phyloP scores from a whole-genome alignment of 148 eudicot genomes.

The Spergularia bocconei region DNA sequence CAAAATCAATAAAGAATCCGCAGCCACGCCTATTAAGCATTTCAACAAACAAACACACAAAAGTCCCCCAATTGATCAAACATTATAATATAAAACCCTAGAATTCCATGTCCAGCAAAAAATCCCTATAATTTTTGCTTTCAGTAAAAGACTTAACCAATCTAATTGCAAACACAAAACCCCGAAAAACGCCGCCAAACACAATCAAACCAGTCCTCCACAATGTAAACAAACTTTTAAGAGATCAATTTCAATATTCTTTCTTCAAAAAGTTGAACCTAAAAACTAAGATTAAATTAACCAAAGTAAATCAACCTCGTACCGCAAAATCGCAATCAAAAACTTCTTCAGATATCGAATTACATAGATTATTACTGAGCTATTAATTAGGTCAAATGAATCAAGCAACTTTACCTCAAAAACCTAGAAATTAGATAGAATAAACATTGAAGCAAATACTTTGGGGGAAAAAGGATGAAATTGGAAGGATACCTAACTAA shows the following conservation, averaged over 20 bases:
- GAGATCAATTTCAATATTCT: not conserved
- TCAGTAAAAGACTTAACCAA: not conserved
- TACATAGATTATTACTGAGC: not conserved
- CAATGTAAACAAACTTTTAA: not conserved
- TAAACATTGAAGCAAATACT: not conserved
- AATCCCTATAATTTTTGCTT: not conserved
- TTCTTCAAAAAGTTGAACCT: not conserved
- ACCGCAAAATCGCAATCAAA: not conserved
- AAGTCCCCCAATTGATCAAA: not conserved
- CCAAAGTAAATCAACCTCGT: not conserved
- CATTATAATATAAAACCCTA: not conserved
- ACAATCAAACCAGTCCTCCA: too few relatives aligned
- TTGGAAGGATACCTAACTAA: conserved; percentile 10
- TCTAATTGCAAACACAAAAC: not conserved
- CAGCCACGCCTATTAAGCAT: not conserved
- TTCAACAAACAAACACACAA: too few relatives aligned
- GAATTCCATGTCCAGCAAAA: not conserved
- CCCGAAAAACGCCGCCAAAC: not conserved
- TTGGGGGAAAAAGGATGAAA: not conserved
- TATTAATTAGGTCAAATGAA: not conserved
- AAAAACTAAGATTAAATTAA: not conserved
- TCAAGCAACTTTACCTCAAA: not conserved
- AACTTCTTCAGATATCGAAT: not conserved
- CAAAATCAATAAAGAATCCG: not conserved
- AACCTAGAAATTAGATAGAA: not conserved